Evolutionary conservation across 176 grass and related monocot genomes (phyloP), one percentile per base, ranked within the genome.

Genomic region (Carex scoparia): DNA sequence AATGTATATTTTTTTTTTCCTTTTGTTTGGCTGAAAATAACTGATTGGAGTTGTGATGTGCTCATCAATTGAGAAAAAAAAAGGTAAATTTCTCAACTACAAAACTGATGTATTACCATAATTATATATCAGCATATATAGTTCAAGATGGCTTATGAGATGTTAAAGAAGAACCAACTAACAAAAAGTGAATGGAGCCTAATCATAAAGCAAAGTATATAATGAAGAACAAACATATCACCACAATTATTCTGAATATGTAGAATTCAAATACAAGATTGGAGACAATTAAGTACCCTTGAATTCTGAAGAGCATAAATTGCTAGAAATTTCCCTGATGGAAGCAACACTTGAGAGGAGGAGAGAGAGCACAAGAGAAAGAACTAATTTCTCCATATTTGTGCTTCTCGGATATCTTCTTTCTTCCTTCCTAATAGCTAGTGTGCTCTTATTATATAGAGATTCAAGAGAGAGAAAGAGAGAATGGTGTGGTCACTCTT

Each of bases 291-390:
- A 59, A 51, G 13, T 91, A 94, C 92, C 92, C 10, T 40, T 71
- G 73, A 68, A 18, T 70, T 94, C 79, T 6, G 92, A 94, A 40
- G 85, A 40, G 85, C 89, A 91, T 14, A 71, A 49, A 83, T 82
- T 64, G 84, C 63, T 83, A 32, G 84, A 8, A 84, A 82, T 85
- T 53, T 85, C 82, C 48, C 72, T 85, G 62, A 65, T 46, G 15
- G 89, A 68, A 75, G 82, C 63, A 67, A 56, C 89, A 37, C 51
- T 69, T 5, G 85, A 61, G 85, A 89, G 82, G 33, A 91, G 69
- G 69, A 93, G 84, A 81, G 86, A 86, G 86, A 68, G 68, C 3
- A 79, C 75, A 63, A 81, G 79, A 81, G 59, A 81, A 65, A 81
- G 7, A 65, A 65, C 12, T 59, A 81, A 65, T 16, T 15, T 81